Percentiles rank a stretch among this genome's conserved stretches.
These are phyloP conservation scores for Lachancea waltii DNA, from an alignment of 805 yeast species.

Conservation along the genomic window DNA sequence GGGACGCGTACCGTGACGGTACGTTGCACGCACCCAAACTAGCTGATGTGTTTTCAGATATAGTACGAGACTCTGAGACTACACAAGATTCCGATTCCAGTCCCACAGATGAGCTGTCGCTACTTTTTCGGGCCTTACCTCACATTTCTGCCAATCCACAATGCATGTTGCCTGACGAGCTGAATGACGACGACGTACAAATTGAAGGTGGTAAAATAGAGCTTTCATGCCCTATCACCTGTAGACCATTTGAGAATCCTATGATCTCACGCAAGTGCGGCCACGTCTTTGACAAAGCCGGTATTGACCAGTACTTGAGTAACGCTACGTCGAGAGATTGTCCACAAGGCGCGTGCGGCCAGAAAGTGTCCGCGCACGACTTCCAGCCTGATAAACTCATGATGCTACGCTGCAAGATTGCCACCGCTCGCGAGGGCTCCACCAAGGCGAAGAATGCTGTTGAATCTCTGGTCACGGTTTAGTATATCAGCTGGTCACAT, in stretches of 20 bases:
- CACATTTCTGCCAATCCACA: constrained; percentile 54
- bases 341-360: constrained; percentile 55
- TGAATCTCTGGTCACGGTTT: neutral
- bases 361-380: constrained; percentile 32
- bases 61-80: neutral
- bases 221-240: constrained; percentile 60
- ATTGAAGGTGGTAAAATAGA: constrained; percentile 69
- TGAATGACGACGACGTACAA: constrained; percentile 50
- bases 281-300: constrained; percentile 53
- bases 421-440: constrained; percentile 6
- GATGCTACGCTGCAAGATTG: constrained; percentile 45
- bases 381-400: constrained; percentile 46
- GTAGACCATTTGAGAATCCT: constrained; percentile 47
- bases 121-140: constrained; percentile 36
- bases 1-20: constrained; percentile 17
- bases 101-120: constrained; percentile 1
- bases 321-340: constrained; percentile 35
- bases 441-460: neutral
- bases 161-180: constrained; percentile 48
- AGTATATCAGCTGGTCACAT: neutral
- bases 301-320: constrained; percentile 35
- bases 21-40: constrained; percentile 16
- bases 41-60: constrained; percentile 8
- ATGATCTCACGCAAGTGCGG: constrained; percentile 48
- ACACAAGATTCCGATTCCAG: no score